Evolutionary conservation across 2,329 filamentous ascomycete genomes (phyloP), one percentile per base, ranked within the genome.

Genomic region (Parafenestella ontariensis): DNA sequence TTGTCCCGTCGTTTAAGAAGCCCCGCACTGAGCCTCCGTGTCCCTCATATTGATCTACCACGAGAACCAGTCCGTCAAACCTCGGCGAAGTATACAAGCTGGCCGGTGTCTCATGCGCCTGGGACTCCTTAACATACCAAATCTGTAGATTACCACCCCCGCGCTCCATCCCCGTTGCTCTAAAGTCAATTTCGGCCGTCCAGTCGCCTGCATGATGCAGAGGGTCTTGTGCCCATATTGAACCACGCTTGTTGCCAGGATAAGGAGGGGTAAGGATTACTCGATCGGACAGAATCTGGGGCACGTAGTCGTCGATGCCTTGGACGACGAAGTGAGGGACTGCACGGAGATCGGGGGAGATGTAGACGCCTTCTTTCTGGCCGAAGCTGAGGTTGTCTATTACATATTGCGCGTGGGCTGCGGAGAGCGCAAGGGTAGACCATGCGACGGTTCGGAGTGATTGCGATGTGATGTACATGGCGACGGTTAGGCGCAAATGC

Each of bases 81-180:
- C 85, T 86, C 49, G 86, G 86, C 9, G 89, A 89, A 0, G 90
- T 95, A 78, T 97, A 96, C 64, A 96, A 86, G 76, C 91, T 96
- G 61, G 86, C 84, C 21, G 87, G 84, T 50, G 87, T 88, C 50
- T 96, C 81, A 26, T 82, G 80, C 56, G 82, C 77, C 64, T 85
- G 79, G 28, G 90, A 89, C 56, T 90, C 84, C 65, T 86, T 87
- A 47, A 86, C 88, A 70, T 96, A 91, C 95, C 95, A 99, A 68
- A 99, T 83, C 77, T 98, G 94, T 64, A 99, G 81, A 77, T 96
- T 97, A 44, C 95, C 95, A 53, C 89, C 87, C 46, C 88, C 92
- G 65, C 91, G 83, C 72, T 98, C 95, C 59, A 89, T 89, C 7
- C 95, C 95, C 57, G 86, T 91, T 47, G 88, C 91, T 64, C 95